Percentiles rank a stretch among this genome's conserved stretches.
phyloP scores from a whole-genome alignment of 1,284 basidiomycete genomes.

The Afroboletus lepidellus region DNA sequence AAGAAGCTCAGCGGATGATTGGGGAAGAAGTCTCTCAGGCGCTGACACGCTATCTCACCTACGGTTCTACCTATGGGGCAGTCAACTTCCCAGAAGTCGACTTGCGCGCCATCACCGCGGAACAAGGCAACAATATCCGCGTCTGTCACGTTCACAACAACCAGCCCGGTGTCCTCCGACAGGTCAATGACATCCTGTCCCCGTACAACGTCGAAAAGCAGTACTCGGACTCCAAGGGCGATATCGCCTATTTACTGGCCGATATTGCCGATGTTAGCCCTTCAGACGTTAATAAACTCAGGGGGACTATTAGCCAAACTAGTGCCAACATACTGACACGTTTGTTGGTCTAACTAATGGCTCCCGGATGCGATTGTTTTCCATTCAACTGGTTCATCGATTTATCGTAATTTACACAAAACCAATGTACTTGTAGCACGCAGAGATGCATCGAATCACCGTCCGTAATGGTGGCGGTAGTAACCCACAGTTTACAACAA shows the following conservation, averaged over 20 bases:
- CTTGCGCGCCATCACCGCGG: conserved; percentile 86
- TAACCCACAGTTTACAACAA: conserved; percentile 2
- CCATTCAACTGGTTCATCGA: conserved; percentile 35
- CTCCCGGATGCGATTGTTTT: conserved; percentile 2
- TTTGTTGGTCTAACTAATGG: conserved; percentile 65
- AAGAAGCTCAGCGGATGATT: conserved; percentile 98
- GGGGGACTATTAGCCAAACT: conserved; percentile 80
- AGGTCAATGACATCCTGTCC: conserved; percentile 91
- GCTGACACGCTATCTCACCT: conserved; percentile 88
- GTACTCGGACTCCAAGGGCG: conserved; percentile 94
- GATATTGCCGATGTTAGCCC: conserved; percentile 92
- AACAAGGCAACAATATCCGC: conserved; percentile 80
- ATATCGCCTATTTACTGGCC: conserved; percentile 93
- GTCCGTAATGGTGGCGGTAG: background rate
- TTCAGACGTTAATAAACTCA: conserved; percentile 79
- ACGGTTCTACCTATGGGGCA: conserved; percentile 86
- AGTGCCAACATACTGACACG: conserved; percentile 87
- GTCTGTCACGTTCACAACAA: conserved; percentile 97
- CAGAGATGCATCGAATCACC: background rate
- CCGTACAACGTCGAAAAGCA: conserved; percentile 99
- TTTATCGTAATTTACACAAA: conserved; percentile 10
- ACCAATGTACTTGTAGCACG: conserved; percentile 8
- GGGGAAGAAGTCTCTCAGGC: conserved; percentile 92
- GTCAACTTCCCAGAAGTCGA: conserved; percentile 99
- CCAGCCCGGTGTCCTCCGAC: conserved; percentile 94